These are phyloP conservation scores for Holtermannia corniformis DNA, from an alignment of 768 basidiomycete species.

Conservation along the genomic window DNA sequence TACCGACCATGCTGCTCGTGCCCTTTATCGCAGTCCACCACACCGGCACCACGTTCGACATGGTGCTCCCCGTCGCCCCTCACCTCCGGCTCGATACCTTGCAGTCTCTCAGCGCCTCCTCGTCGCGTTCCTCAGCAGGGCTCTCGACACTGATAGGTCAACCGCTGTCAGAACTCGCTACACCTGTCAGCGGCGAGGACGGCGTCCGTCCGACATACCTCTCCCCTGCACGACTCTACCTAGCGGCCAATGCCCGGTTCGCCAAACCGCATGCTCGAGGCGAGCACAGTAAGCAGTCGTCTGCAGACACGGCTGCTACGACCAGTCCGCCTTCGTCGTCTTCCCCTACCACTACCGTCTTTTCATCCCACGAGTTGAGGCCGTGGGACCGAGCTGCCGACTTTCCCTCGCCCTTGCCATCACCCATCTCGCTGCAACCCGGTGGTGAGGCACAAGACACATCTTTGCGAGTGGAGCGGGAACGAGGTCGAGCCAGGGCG, in stretches of 20 bases:
- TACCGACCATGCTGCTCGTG: no score
- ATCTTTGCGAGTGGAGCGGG: not conserved
- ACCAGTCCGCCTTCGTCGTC: slow-evolving; percentile 5
- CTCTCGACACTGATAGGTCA: not conserved
- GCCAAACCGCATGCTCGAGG: slow-evolving; percentile 3
- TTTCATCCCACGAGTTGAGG: slow-evolving; percentile 1
- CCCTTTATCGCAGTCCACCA: no score
- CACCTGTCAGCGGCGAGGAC: not conserved
- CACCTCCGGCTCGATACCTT: not conserved
- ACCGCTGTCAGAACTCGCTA: not conserved
- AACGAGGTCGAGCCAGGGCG: not conserved
- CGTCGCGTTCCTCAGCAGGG: no score
- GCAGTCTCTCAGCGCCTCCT: no score
- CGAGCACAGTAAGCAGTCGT: slow-evolving; percentile 5
- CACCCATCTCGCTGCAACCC: slow-evolving; percentile 3
- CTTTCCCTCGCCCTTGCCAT: slow-evolving; percentile 1
- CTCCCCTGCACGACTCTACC: slow-evolving; percentile 5
- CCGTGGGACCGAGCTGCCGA: slow-evolving; percentile 2
- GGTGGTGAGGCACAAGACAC: not conserved
- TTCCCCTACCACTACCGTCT: not conserved
- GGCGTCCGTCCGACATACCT: not conserved
- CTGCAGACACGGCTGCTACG: slow-evolving; percentile 8
- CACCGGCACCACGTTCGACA: not conserved
- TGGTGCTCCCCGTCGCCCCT: not conserved
- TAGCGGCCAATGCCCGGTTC: not conserved